Evolutionary conservation across 2,329 filamentous ascomycete species (phyloP).

Genomic region (Rhynchosporium secalis): DNA sequence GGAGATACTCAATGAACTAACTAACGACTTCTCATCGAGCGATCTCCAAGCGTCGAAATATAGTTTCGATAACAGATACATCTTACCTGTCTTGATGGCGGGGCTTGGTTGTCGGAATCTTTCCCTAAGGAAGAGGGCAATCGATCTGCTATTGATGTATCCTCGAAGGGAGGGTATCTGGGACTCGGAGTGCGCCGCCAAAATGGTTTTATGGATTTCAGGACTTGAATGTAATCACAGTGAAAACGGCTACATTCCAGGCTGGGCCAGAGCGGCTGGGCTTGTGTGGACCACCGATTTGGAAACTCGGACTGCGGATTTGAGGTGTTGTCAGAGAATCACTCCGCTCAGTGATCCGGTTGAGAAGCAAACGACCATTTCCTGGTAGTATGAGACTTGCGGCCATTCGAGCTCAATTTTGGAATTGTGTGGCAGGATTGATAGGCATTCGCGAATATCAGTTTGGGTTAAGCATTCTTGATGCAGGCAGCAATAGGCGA

Average conservation of each 20-base stretch:
- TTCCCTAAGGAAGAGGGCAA: constrained; percentile 55
- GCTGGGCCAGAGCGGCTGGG: constrained; percentile 19
- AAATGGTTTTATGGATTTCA: constrained; percentile 21
- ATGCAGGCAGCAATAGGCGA: no score
- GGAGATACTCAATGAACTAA: constrained; percentile 6
- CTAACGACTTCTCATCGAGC: background rate
- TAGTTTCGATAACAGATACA: constrained; percentile 60
- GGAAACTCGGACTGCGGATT: constrained; percentile 13
- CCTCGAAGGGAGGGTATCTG: constrained; percentile 64
- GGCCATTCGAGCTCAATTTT: background rate
- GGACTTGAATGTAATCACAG: constrained; percentile 17
- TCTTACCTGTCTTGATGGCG: constrained; percentile 62
- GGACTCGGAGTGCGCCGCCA: constrained; percentile 44
- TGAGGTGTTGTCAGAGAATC: constrained; percentile 17
- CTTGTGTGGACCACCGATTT: constrained; percentile 14
- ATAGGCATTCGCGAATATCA: background rate
- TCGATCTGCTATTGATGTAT: constrained; percentile 58
- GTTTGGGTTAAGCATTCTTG: no score
- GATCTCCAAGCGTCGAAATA: constrained; percentile 42
- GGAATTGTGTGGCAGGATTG: no score
- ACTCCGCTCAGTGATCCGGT: background rate
- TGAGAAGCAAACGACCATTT: background rate
- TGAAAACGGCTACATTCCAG: constrained; percentile 11
- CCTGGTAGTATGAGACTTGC: background rate
- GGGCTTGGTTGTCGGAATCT: constrained; percentile 63